A percentile compares a stretch with the other conserved stretches of the same genome.
phyloP scores from a whole-genome alignment of 2,329 filamentous ascomycete species.

The Aspergillus sp. region DNA sequence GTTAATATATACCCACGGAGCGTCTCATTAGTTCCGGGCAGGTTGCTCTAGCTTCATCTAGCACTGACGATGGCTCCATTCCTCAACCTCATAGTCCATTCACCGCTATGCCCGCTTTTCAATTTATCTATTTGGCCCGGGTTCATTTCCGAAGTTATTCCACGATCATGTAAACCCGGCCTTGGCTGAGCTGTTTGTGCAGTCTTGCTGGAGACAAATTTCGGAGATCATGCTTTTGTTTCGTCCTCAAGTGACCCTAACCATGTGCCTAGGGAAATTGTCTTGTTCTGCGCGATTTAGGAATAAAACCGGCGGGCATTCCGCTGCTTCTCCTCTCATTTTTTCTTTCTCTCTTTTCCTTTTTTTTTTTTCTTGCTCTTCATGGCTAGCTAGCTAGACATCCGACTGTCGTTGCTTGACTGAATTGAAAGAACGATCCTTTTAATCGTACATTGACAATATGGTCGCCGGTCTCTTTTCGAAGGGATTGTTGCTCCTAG shows the following conservation, averaged over 20 bases:
- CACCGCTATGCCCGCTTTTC: neutral
- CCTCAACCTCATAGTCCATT: neutral
- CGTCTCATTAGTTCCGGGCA: too few species aligned
- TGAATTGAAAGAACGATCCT: neutral
- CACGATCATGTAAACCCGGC: neutral
- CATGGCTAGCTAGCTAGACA: neutral
- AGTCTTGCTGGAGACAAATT: neutral
- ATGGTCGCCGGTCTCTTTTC: slow-evolving; percentile 20
- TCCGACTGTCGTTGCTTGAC: neutral
- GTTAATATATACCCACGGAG: too few species aligned
- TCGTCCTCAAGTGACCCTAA: neutral
- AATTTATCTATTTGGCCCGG: slow-evolving; percentile 1
- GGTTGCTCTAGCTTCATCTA: neutral
- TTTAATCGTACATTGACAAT: neutral
- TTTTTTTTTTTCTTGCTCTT: neutral
- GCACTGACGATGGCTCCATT: neutral
- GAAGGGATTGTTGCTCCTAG: slow-evolving; percentile 26
- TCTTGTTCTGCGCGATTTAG: neutral
- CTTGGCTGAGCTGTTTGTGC: neutral
- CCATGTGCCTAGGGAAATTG: neutral
- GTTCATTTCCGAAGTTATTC: slow-evolving; percentile 1
- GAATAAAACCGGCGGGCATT: neutral
- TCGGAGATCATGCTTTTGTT: neutral
- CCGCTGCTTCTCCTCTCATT: neutral
- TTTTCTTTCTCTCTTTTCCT: neutral